Evolutionary conservation across 768 basidiomycete genomes (phyloP), one percentile per base, ranked within the genome.

Genomic region (Leccinum boreale): DNA sequence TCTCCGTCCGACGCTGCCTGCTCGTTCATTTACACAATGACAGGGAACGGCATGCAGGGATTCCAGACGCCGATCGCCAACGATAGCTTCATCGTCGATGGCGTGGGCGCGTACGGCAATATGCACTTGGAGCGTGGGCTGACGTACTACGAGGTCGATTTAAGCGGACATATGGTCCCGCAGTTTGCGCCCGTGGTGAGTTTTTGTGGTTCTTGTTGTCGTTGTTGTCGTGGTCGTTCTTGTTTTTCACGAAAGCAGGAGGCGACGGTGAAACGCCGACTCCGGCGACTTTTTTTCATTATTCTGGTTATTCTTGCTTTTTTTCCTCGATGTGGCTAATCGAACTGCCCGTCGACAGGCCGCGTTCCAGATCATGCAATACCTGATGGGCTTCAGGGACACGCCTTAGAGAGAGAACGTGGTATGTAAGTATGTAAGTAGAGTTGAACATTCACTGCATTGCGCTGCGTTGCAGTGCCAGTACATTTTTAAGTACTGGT

Each of bases 131-230:
- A 91, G 65, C 82, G 89, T 42, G 82, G 83, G 12, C 68, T 90
- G 62, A 84, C 87, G 0, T 90, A 84, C 61, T 75, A 79, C 28
- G 89, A 92, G 65, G 81, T 92, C 21, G 77, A 63, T 24, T 78
- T 89, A 7, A 85, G 84, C 61, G 90, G 89, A 17, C 89, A 91
- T 61, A 90, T 90, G 88, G 70, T 89, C 4, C 87, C 87, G 5
- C 83, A 86, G 72, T 88, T 82, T 67, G 81, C 85, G 15, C 86
- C 86, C 3, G 67, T 73, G 65, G 86, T 84, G 63, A 67, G 83
- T 73, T 9, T n/a, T n/a, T 9, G 17, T 9, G 36, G 36, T n/a
- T 9, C 36, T 17, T 39, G 17, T 39, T 39, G 17, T 39, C 17
- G 3, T 3, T 17, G 8, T 39, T n/a, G 36, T 39, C 36, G 36